These are phyloP conservation scores for Massospora cicadina DNA, from an alignment of 371 early-diverging fungal species.

Conservation along the genomic window DNA sequence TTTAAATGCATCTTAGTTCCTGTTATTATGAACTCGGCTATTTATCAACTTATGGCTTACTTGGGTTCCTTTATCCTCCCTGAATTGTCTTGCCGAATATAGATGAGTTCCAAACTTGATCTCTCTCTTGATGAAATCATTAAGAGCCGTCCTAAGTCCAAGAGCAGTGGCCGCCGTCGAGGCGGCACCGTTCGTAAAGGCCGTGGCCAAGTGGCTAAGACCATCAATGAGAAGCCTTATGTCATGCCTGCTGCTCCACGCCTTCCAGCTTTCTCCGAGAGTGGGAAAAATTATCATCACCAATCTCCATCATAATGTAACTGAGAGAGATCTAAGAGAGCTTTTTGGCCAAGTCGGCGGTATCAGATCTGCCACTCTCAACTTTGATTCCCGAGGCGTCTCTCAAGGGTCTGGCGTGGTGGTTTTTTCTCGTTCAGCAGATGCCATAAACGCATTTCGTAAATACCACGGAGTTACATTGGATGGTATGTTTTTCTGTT, in stretches of 20 bases:
- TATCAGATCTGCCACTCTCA: constrained; percentile 38
- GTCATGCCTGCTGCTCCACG: background rate
- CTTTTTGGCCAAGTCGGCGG: constrained; percentile 33
- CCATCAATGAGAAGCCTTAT: background rate
- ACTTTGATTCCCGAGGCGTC: constrained; percentile 44
- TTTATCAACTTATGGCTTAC: background rate
- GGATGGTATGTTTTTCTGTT: constrained; percentile 27
- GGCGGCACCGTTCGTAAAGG: constrained; percentile 23
- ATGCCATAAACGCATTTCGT: constrained; percentile 34
- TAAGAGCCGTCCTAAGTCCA: constrained; percentile 18
- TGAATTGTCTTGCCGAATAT: background rate
- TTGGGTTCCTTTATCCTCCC: background rate
- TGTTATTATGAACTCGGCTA: background rate
- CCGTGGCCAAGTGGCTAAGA: constrained; percentile 23
- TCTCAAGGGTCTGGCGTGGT: constrained; percentile 54
- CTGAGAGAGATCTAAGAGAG: constrained; percentile 42
- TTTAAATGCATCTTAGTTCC: background rate
- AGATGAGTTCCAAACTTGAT: constrained; percentile 34
- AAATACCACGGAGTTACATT: constrained; percentile 49
- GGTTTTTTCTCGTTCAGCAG: constrained; percentile 30
- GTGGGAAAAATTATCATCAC: constrained; percentile 45
- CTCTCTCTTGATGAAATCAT: constrained; percentile 55
- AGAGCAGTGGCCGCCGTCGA: constrained; percentile 18
- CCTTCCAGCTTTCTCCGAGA: constrained; percentile 18
- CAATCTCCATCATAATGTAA: constrained; percentile 51